Base-by-base conservation (phyloP, 2,329 filamentous ascomycete species). In the Trichoderma sp. region DNA sequence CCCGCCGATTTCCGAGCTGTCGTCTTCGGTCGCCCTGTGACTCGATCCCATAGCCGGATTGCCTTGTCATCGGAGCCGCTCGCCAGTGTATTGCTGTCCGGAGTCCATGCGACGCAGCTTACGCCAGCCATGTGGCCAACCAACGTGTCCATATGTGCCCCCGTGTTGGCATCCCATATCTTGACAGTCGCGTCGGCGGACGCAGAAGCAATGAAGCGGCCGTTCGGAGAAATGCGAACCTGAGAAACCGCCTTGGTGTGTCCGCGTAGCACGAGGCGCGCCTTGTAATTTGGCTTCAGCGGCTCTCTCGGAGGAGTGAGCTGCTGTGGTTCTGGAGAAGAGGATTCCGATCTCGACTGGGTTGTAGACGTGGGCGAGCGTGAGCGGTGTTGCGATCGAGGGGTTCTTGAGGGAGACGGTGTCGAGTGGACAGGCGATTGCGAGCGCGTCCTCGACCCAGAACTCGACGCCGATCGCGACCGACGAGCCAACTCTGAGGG, bases 41-140 rank as follows among this genome's bases (percentile, higher is more conserved):
- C 86, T 8, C 89, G 84, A 78, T 98, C 93, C 96, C 96, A 99
- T 1, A 99, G 85, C 3, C 96, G 90, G 74, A 99, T 98, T 1
- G 92, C 90, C 83, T 99, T 99, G 86, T 99, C 96, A 82, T 99
- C 96, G 6, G 93, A 95, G 28, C 95, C 96, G 11, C 93, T 95
- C 4, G 95, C 96, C 61, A 99, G 87, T 3, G 93, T 93, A 76
- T 91, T 91, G 73, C 92, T 94, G 80, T 98, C 94, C 0, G 95
- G 95, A 73, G 92, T 92, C 96, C 96, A 99, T n/a, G 95, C 91
- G 62, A 99, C 87, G 51, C 94, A 95, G 36, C 93, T 97, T 21
- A 99, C 90, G 73, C 96, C 96, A 0, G 95, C 95, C 79, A 98
- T 88, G 83, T 99, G 96, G 7, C 95, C 96, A 78, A 97, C 93